Evolutionary conservation across 768 basidiomycete genomes (phyloP).

Genomic region (Suillus lakei): DNA sequence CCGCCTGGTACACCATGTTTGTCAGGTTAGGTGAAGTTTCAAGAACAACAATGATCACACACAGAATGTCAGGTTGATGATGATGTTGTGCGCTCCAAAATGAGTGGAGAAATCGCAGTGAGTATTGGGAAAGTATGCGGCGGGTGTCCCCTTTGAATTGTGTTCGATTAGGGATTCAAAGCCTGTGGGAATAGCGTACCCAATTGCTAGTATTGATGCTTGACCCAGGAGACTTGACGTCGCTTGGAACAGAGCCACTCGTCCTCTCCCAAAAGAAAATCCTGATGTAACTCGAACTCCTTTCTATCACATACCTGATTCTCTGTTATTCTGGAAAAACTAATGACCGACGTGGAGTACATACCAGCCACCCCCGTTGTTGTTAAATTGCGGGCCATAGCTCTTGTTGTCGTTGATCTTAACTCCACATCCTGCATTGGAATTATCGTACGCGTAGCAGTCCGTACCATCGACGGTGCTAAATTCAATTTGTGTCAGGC

Average conservation of each 20-base stretch:
- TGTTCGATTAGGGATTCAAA: background rate
- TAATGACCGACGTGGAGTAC: background rate
- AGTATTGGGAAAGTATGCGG: constrained; percentile 63
- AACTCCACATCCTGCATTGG: constrained; percentile 41
- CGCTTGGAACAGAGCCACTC: constrained; percentile 39
- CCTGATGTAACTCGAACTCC: constrained; percentile 34
- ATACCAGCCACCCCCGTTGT: constrained; percentile 43
- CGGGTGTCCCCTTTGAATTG: constrained; percentile 53
- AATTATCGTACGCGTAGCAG: constrained; percentile 28
- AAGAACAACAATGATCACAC: constrained; percentile 9
- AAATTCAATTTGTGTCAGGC: constrained; percentile 2
- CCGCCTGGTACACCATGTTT: constrained; percentile 23
- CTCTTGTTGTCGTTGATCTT: constrained; percentile 27
- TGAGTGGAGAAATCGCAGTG: constrained; percentile 59
- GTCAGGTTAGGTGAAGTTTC: constrained; percentile 15
- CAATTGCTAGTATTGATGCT: constrained; percentile 28
- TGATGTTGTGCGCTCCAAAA: constrained; percentile 63
- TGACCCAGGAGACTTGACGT: constrained; percentile 30
- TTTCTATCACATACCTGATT: constrained; percentile 41
- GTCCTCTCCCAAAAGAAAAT: constrained; percentile 47
- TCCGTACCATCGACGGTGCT: constrained; percentile 24
- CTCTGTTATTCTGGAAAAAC: background rate
- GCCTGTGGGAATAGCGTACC: constrained; percentile 16
- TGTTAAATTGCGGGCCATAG: constrained; percentile 42
- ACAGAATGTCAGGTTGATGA: constrained; percentile 55